Base-by-base conservation (phyloP, 2,329 filamentous ascomycete species). In the Huntiella savannae region DNA sequence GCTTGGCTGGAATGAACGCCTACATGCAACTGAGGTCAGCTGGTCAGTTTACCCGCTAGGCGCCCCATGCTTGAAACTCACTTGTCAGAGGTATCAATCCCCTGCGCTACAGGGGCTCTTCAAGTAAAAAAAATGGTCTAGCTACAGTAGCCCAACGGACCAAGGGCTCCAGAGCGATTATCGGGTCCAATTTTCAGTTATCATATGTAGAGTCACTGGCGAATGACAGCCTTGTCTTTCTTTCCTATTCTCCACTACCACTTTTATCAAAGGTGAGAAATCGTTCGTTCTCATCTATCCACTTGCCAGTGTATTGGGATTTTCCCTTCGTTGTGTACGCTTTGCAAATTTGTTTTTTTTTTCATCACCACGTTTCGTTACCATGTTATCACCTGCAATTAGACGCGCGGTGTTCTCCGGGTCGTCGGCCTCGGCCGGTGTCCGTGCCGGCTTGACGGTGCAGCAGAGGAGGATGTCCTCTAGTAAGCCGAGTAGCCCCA, bases 401-500 rank as follows among this genome's bases (percentile, higher is more conserved):
- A 68, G 71, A 59, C 70, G 71, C 55, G 66, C 70, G 51, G 67
- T 66, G 52, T 59, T 64, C 22, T 22, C 43, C 48, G 40, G 43
- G 33, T 17, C 39, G 38, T 15, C 47, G 12, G 38, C 48, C n/a
- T 38, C 40, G 13, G 54, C 71, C 49, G 58, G 61, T 53, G 32
- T 28, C 59, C 64, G 40, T 55, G 63, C 39, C 60, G 60, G 46
- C 54, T 67, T 52, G 64, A 64, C 44, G 46, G 54, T 59, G 50
- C 69, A 69, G 53, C 71, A 73, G 60, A 64, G 70, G 54, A 64
- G 72, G 53, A 73, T 65, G 55, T 76, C 73, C 8, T 76, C 73
- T 28, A 76, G 73, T 33, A 77, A 76, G 57, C 71, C 73, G n/a
- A 75, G 71, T 34, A 69, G 68, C 54, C 67, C 71, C n/a, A 70